Evolutionary conservation across 352 stramenopile species (phyloP).

Genomic region (Phytophthora cajani): DNA sequence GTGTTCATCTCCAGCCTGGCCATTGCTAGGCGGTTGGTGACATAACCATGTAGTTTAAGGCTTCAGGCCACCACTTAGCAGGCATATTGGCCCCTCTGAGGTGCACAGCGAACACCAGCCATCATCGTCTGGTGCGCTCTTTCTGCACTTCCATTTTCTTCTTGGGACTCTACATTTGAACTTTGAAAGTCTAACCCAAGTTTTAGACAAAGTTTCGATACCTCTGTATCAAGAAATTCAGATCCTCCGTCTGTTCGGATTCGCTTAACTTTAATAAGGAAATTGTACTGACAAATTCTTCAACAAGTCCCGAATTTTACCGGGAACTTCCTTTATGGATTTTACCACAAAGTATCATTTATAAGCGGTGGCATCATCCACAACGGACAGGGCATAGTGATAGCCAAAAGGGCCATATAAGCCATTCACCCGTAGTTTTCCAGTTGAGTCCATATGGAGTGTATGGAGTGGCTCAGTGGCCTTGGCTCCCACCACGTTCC

Average conservation of each 20-base stretch:
- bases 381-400: too few relatives aligned
- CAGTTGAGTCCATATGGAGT: too few relatives aligned
- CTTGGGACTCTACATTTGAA: not conserved
- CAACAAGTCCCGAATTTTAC: too few relatives aligned
- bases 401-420: too few relatives aligned
- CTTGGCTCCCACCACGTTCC: too few relatives aligned
- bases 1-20: not conserved
- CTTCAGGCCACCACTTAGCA: not conserved
- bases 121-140: not conserved
- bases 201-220: not conserved
- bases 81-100: not conserved
- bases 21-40: not conserved
- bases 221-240: not conserved
- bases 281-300: too few relatives aligned
- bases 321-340: too few relatives aligned
- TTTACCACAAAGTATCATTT: too few relatives aligned
- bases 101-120: not conserved
- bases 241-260: too few relatives aligned
- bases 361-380: too few relatives aligned
- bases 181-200: not conserved
- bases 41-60: not conserved
- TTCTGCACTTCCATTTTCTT: not conserved
- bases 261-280: not conserved
- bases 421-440: too few relatives aligned
- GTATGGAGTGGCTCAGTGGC: too few relatives aligned